Evolutionary conservation across 2,329 filamentous ascomycete genomes (phyloP), one percentile per base, ranked within the genome.

Genomic region (Diplocarpon rosae): DNA sequence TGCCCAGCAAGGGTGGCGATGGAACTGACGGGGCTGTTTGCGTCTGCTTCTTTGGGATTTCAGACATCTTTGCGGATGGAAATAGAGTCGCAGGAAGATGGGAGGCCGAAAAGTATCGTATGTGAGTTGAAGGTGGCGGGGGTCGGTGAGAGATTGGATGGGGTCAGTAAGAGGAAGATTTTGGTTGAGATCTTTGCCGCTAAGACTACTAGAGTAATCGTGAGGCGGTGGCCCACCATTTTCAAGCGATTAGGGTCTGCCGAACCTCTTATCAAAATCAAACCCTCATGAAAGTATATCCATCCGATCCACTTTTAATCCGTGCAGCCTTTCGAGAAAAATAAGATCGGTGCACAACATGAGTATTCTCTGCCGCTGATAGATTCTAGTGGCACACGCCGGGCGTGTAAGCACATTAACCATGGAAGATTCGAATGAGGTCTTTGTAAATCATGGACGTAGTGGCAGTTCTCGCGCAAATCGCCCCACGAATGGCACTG

Each of bases 1-100:
- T 24, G 20, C 20, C 20, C 20, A 24, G 20, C 4, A 13, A 14
- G 24, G n/a, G 12, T 16, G 40, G 34, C 13, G 17, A 29, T 39
- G 41, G 37, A 43, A 73, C 76, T 70, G 72, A 82, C 78, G 78
- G 78, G 54, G 78, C 78, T 54, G 75, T 70, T 56, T 72, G 70
- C 56, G 53, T 57, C 44, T 79, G 65, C 79, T 81, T 65, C 74
- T 75, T 80, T 57, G 77, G 77, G 44, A 59, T 59, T 62, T 81
- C 78, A 63, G 78, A 79, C 78, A 82, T 82, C 40, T 58, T 60
- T 51, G 47, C 43, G 37, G 41, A 43, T 43, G 16, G 12, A 32
- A 29, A 27, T 32, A 28, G 13, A 9, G 35, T 13, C 24, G 29
- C 13, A 9, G 38, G 28, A 16, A 28, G 20, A 32, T 20, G 15